Evolutionary conservation across 108 stramenopile genomes (phyloP), one percentile per base, ranked within the genome.

Genomic region (Phaeodactylum tricornutum): DNA sequence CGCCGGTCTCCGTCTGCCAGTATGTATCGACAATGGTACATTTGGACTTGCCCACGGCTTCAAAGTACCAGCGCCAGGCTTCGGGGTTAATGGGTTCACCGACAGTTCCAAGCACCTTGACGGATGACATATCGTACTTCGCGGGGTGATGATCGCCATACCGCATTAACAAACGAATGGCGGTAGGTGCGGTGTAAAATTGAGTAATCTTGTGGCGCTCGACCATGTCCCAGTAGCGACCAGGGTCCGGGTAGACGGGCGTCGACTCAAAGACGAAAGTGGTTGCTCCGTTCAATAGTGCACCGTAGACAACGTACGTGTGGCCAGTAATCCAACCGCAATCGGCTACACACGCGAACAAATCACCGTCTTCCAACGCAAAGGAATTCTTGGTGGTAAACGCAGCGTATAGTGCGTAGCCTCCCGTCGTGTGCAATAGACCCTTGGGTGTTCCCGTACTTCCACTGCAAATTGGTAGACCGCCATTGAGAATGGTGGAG

Each of bases 31-130:
- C 94, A 11, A 96, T 79, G 39, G 94, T 73, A 59, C 95, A 96
- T 17, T 73, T 49, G 40, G 58, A 53, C 27, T 85, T 71, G 19
- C 94, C 98, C 51, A 95, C 90, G 41, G 79, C 74, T 47, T 95
- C 80, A 66, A 84, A 92, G 62, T 97, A 98, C 97, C 97, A 98
- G 31, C 84, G 63, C 95, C 96, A 98, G 23, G 97, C 97, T 63
- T 94, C 95, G 3, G 97, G 97, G 53, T 98, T 98, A 82, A 98
- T 98, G 5, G 98, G 98, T 64, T 98, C 98, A 3, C 98, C 98
- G 27, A 98, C 98, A 25, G 92, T 78, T 4, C 98, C 98, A 7
- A 98, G 69, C 21, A 96, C 67, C 32, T 86, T 73, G 37, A 98
- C 65, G 30, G 60, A 59, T 45, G 73, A 74, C 41, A 88, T 55